Percentiles rank a stretch among this genome's conserved stretches.
Evolutionary conservation across 371 early-diverging fungal species (phyloP).

Genomic region (Mucor irregularis): DNA sequence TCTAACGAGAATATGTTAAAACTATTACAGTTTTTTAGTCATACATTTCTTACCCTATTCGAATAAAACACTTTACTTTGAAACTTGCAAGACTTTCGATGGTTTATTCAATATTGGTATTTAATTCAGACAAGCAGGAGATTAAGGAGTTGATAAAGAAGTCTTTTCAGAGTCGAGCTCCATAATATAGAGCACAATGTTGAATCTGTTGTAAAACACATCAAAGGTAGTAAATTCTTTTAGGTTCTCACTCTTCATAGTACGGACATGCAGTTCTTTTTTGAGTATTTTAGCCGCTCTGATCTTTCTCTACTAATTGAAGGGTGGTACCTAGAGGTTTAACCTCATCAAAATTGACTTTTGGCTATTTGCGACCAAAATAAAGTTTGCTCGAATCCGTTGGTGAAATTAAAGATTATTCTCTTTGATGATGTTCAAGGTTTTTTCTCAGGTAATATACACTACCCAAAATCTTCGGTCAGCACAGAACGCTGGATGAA

Average conservation of each 20-base stretch:
- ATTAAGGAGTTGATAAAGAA: conserved; percentile 4
- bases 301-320: conserved; percentile 15
- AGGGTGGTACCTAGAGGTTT: conserved; percentile 10
- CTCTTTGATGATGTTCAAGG: conserved; percentile 5
- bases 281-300: conserved; percentile 14
- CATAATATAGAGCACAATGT: conserved; percentile 17
- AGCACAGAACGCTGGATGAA: too few species aligned
- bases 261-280: conserved; percentile 17
- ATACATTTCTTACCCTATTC: conserved; percentile 8
- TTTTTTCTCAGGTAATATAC: too few species aligned
- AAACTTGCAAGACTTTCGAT: conserved; percentile 18
- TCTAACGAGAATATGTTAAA: conserved; percentile 8
- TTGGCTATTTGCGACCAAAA: conserved; percentile 13
- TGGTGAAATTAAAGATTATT: conserved; percentile 14
- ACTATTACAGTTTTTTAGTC: conserved; percentile 13
- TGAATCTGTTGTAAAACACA: conserved; percentile 10
- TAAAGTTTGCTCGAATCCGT: conserved; percentile 14
- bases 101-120: conserved; percentile 16
- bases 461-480: too few species aligned
- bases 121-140: conserved; percentile 12
- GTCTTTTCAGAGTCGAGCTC: conserved; percentile 11
- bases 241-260: conserved; percentile 14
- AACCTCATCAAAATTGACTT: conserved; percentile 15
- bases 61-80: conserved; percentile 19
- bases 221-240: conserved; percentile 20